Evolutionary conservation across 2,329 filamentous ascomycete genomes (phyloP).

Genomic region (Drechslerella stenobrocha): DNA sequence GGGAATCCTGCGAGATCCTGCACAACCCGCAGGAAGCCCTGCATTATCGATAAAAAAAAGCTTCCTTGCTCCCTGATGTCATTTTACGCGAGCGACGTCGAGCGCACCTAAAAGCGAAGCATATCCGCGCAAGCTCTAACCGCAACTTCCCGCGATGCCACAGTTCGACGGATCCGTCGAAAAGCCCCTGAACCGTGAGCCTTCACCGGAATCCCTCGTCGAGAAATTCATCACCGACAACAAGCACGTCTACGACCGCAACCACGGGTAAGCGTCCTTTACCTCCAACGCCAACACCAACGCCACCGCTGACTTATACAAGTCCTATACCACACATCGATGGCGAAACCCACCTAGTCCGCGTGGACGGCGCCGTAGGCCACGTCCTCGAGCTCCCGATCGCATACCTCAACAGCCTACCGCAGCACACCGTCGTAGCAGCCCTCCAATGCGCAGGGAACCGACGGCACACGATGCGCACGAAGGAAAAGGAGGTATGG

Average conservation of each 20-base stretch:
- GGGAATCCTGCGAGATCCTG: no score
- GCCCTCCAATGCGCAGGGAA: constrained; percentile 93
- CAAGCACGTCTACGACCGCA: constrained; percentile 62
- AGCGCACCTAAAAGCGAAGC: not conserved
- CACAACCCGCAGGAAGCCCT: not conserved
- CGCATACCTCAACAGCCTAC: constrained; percentile 59
- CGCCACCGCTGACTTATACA: constrained; percentile 7
- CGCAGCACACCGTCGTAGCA: constrained; percentile 61
- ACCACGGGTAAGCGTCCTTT: constrained; percentile 60
- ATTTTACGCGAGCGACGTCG: not conserved
- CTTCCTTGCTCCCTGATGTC: constrained; percentile 3
- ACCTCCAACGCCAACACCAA: no score
- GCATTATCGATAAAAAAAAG: constrained; percentile 34
- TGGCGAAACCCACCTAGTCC: constrained; percentile 57
- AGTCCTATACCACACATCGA: constrained; percentile 60
- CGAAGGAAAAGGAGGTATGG: constrained; percentile 88
- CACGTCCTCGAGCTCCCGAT: constrained; percentile 59
- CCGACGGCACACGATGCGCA: constrained; percentile 78
- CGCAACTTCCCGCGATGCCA: constrained; percentile 18
- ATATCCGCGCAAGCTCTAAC: constrained; percentile 10
- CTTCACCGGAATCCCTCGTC: constrained; percentile 57
- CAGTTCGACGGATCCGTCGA: constrained; percentile 57
- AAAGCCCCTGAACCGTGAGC: constrained; percentile 60
- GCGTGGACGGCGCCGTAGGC: constrained; percentile 60
- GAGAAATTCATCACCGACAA: constrained; percentile 60